Conservation (phyloP, 176 grass and related monocot species). For the Dendrocalamus sinicus region DNA sequence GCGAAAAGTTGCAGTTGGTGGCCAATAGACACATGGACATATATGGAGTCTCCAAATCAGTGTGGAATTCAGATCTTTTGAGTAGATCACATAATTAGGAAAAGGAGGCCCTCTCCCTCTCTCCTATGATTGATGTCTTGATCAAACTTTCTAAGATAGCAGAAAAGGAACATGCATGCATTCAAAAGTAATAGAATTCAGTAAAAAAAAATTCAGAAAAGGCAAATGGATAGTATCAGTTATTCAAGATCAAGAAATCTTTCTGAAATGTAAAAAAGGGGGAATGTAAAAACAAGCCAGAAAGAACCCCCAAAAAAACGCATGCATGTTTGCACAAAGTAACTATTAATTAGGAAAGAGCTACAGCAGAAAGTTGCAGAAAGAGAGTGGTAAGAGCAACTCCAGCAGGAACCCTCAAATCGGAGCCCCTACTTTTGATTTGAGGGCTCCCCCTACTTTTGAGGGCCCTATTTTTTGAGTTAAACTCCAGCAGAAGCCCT, state of each 20-base stretch:
- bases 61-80: constrained; percentile 1
- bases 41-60: background rate
- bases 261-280: background rate
- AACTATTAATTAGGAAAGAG: background rate
- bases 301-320: background rate
- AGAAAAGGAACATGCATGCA: background rate
- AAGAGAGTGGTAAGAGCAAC: background rate
- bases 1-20: constrained; percentile 34
- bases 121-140: constrained; percentile 2
- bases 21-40: constrained; percentile 11
- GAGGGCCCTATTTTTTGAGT: no score
- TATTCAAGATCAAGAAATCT: background rate
- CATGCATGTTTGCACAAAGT: background rate
- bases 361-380: background rate
- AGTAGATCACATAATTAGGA: background rate
- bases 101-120: background rate
- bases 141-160: constrained; percentile 1
- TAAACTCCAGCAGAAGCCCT: no score
- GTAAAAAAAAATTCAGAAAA: background rate
- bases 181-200: background rate
- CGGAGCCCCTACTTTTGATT: no score
- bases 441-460: no score
- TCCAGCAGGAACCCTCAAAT: no score
- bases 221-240: background rate
- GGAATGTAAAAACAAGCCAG: background rate